Base-by-base conservation (phyloP, 1,284 basidiomycete species). In the Trichosporon asahii region DNA sequence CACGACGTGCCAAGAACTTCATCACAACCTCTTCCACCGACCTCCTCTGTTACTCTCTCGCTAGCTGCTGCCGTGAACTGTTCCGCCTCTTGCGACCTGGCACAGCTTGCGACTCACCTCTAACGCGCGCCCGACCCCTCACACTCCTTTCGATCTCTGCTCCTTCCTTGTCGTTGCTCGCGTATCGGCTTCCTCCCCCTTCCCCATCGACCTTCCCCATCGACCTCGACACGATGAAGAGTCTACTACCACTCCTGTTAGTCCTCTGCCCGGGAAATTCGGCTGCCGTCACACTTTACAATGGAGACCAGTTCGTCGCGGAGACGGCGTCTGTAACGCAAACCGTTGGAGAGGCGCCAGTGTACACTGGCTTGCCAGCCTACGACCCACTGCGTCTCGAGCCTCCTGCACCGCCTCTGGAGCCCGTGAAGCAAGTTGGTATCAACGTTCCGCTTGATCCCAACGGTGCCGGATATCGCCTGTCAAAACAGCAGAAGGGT, bases 401-500 rank as follows among this genome's bases (percentile, higher is more conserved):
- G 0, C 68, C 80, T 1, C 82, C 81, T 2, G 35, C 74, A 1
- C 74, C 81, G 3, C 81, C 80, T 0, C 65, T 68, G 40, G 73
- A 76, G 11, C 73, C 80, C 9, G 73, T 77, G 18, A 80, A 73
- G 2, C 67, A 73, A 2, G 69, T 73, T 11, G 67, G 71, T n/a
- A 27, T 82, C 23, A 53, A 69, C 11, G 29, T 80, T 23, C 78
- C 79, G 21, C 35, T 70, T 23, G 73, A 71, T 57, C 63, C 75
- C 0, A 31, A 67, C 2, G 73, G 64, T 8, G 67, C 70, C 3
- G 77, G 76, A 14, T 65, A 73, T 15, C 65, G 70, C 15, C 68
- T 82, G 18, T 81, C 80, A 6, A 88, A 89, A 37, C 82, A 84
- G 7, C 87, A 88, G 74, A 82, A 83, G 49, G 89, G 89, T 15